A percentile compares a stretch with the other conserved stretches of the same genome.
Evolutionary conservation across 257 asterid genomes (phyloP).

Genomic region (Ligustrum vulgare): DNA sequence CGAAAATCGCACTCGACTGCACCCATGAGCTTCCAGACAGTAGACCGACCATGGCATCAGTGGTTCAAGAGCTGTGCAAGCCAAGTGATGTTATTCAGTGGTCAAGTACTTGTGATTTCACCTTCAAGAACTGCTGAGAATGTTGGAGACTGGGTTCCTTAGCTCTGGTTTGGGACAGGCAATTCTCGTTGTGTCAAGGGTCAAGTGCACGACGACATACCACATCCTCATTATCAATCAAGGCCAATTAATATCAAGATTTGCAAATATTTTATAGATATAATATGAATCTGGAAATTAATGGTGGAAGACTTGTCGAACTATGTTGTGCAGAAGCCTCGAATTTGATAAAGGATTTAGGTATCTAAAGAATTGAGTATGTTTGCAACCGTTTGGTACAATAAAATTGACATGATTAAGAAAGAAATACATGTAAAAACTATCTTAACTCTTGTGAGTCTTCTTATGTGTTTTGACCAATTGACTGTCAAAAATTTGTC

Average conservation of each 20-base stretch:
- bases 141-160: not conserved
- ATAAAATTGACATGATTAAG: no score
- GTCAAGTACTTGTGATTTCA: not conserved
- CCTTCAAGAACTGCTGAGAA: not conserved
- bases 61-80: constrained; percentile 48
- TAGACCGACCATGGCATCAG: constrained; percentile 65
- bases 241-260: no score
- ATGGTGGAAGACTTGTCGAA: not conserved
- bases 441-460: no score
- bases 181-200: not conserved
- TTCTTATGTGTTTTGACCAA: no score
- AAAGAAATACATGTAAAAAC: no score
- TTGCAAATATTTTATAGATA: no score
- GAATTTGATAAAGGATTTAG: not conserved
- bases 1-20: constrained; percentile 64
- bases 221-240: not conserved
- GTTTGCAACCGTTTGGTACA: no score
- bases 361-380: not conserved
- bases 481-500: no score
- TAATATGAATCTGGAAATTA: not conserved
- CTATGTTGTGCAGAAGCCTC: not conserved
- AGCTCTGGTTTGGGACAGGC: not conserved
- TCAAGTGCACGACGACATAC: not conserved
- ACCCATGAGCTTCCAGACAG: constrained; percentile 62
- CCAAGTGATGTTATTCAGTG: not conserved